Conservation (phyloP, 208 protist genomes). For the Crithidia sp. region DNA sequence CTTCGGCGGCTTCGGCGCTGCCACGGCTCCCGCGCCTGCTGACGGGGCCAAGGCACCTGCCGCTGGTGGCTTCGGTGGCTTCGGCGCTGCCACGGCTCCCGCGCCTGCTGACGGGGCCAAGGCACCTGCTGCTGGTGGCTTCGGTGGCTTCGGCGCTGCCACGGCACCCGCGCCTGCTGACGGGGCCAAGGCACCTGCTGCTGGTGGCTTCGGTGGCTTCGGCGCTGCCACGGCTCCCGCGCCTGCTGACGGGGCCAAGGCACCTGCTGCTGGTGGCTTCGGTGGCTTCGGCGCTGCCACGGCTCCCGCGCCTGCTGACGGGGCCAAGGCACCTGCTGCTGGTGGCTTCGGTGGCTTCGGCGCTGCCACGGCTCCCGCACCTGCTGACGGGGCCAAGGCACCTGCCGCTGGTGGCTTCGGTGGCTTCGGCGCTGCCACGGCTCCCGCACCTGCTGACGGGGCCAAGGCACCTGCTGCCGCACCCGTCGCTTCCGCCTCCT, state of each 20-base stretch:
- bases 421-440: slow-evolving; percentile 15
- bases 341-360: slow-evolving; percentile 21
- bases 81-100: slow-evolving; percentile 13
- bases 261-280: slow-evolving; percentile 1
- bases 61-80: slow-evolving; percentile 17
- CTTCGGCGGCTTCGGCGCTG: slow-evolving; percentile 31
- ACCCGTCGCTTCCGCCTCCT: slow-evolving; percentile 7
- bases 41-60: no score
- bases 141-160: slow-evolving; percentile 31
- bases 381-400: slow-evolving; percentile 29
- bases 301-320: slow-evolving; percentile 24
- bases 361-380: slow-evolving; percentile 19
- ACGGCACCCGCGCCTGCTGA: background rate
- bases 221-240: slow-evolving; percentile 18
- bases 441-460: slow-evolving; percentile 26
- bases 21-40: background rate
- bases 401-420: slow-evolving; percentile 25
- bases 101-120: background rate
- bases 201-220: slow-evolving; percentile 4
- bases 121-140: no score
- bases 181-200: background rate
- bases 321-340: slow-evolving; percentile 17
- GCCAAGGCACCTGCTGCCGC: slow-evolving; percentile 8
- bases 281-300: slow-evolving; percentile 23
- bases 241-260: slow-evolving; percentile 12